Evolutionary conservation across 2,329 filamentous ascomycete genomes (phyloP), one percentile per base, ranked within the genome.

Genomic region (Phialocephala sp.): DNA sequence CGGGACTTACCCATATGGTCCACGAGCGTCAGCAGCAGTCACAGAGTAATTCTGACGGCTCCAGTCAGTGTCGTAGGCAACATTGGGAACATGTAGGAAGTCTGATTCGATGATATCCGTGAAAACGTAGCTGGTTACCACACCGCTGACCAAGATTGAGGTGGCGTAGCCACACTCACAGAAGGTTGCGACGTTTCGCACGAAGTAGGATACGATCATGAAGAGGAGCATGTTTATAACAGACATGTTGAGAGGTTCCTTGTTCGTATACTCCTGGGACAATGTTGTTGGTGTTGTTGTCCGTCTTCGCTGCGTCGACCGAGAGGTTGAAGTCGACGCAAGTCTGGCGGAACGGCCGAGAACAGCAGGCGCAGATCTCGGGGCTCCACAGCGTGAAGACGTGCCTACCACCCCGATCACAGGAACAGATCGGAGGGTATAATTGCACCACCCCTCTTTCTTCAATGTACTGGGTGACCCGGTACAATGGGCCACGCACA

Each of bases 141-240:
- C 50, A 24, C 54, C 73, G n/a, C 80, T 81, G 27, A 32, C 36
- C 2, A 11, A 27, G 45, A 81, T 77, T 66, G 80, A 80, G 54
- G 89, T 77, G 2, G 84, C 84, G 76, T 92, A 94, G 60, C 91
- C 91, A 74, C 91, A 94, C 72, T 91, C 86, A 79, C 91, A 94
- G 67, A 83, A 81, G 5, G 84, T 83, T 14, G 69, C 50, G 43
- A 71, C 73, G 9, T 15, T 54, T 37, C 6, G 43, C 59, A 60
- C 36, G 55, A 39, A 20, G 4, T 1, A 57, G 55, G 20, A 57
- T 4, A 8, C 50, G 50, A 54, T 54, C 50, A 18, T 32, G 24
- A 15, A 54, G 50, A 54, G 50, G 50, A 15, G 50, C 50, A 32
- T 54, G 50, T 2, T 32, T 15, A 22, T 15, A 8, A 54, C 50